phyloP scores from a whole-genome alignment of 257 asterid species.

The Przewalskia tangutica region DNA sequence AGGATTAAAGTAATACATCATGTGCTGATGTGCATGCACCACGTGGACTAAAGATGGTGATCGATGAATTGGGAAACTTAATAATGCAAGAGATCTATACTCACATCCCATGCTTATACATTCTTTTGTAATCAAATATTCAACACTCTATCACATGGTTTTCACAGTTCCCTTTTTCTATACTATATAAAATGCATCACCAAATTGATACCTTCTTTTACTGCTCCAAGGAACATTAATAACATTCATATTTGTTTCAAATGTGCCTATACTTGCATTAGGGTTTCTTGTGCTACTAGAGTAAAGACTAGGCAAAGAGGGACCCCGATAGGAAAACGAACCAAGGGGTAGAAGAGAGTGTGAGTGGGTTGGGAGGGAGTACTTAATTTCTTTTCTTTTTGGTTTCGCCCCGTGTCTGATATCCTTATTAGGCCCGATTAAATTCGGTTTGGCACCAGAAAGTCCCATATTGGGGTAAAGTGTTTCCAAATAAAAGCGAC shows the following conservation, averaged over 20 bases:
- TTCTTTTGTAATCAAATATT: background rate
- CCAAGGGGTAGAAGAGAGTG: background rate
- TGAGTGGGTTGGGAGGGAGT: background rate
- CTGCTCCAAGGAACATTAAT: background rate
- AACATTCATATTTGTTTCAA: background rate
- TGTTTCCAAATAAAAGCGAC: background rate
- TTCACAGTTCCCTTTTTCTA: background rate
- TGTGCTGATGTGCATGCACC: no score
- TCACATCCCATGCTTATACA: background rate
- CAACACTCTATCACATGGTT: slow-evolving; percentile 8
- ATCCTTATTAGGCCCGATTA: background rate
- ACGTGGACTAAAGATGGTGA: slow-evolving; percentile 1
- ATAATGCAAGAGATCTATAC: background rate
- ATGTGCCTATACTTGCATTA: background rate
- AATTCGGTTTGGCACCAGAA: no score
- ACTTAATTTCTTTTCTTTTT: background rate
- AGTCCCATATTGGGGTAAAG: background rate
- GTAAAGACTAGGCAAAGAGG: background rate
- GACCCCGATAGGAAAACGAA: background rate
- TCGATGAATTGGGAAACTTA: background rate
- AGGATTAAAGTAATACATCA: background rate
- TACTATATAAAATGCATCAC: background rate
- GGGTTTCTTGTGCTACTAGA: background rate
- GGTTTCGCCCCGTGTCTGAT: no score
- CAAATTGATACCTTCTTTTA: background rate